phyloP scores from a whole-genome alignment of 768 basidiomycete species.

The Tricholoma sp. region DNA sequence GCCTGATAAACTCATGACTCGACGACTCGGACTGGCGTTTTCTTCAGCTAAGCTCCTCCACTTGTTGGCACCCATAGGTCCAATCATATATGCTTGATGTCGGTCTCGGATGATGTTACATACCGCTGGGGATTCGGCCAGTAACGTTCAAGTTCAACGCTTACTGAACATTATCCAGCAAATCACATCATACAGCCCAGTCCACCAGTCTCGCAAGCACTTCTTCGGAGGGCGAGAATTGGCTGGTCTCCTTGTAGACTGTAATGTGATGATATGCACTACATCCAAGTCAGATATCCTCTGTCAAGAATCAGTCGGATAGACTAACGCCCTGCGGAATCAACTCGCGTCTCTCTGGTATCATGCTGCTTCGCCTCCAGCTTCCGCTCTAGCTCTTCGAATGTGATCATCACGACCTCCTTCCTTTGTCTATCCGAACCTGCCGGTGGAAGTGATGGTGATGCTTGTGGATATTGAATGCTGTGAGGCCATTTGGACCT shows the following conservation, averaged over 20 bases:
- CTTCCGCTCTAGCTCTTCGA: conserved; percentile 64
- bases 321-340: conserved; percentile 20
- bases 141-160: conserved; percentile 20
- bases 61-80: too few species aligned
- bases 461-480: conserved; percentile 26
- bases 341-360: not conserved
- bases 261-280: not conserved
- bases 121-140: too few species aligned
- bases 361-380: conserved; percentile 42
- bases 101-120: too few species aligned
- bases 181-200: conserved; percentile 36
- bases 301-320: not conserved
- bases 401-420: conserved; percentile 50
- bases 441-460: not conserved
- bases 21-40: too few species aligned
- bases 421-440: conserved; percentile 19
- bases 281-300: conserved; percentile 3
- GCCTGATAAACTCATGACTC: too few species aligned
- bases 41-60: too few species aligned
- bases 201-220: not conserved
- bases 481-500: conserved; percentile 60
- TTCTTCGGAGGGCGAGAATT: not conserved
- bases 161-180: conserved; percentile 49
- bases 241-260: not conserved
- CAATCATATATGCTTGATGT: too few species aligned